Base-by-base conservation (phyloP, 2,329 filamentous ascomycete species). In the Dichotomopilus funicola region DNA sequence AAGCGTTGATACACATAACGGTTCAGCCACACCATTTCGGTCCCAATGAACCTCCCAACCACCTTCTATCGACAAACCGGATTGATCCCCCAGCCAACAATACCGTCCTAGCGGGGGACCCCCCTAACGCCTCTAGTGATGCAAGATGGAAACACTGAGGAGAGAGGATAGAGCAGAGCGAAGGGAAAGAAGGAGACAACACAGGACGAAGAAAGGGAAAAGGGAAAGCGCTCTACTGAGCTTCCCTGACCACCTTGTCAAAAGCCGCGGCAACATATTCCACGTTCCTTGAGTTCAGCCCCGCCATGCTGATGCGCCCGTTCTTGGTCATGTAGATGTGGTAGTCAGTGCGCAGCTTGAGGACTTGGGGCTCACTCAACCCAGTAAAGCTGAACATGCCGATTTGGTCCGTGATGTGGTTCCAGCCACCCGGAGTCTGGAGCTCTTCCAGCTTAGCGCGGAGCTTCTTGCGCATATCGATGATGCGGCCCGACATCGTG, bases 331-430 rank as follows among this genome's bases (percentile, higher is more conserved):
- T 91, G 75, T 94, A 94, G 53, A 94, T 79, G 71, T 94, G 89
- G 57, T 78, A 82, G 50, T 88, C 81, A 59, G 83, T 77, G 51
- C 86, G 80, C 59, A 94, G 75, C 73, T 82, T 84, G 63, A 80
- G 64, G 6, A 92, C 89, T 70, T 94, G 89, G 59, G 81, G 69
- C 74, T 91, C 87, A 10, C 71, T 81, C 69, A 95, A 73, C 10
- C 89, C 89, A 0, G 89, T 95, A 72, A 95, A 99, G 71, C 87
- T 92, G 76, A 99, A 99, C 94, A 99, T 99, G 75, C 94, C 94
- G 69, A 99, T 99, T 80, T 99, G 94, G 66, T 95, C 89, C 12
- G 91, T 96, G 70, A 99, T 95, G 75, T 99, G 94, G 68, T 91
- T 89, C 94, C 94, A 99, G 11, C 82, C 87, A 36, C 92, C 92